Evolutionary conservation across 192 early-diverging fungal genomes (phyloP).

Genomic region (Coemansia sp.): DNA sequence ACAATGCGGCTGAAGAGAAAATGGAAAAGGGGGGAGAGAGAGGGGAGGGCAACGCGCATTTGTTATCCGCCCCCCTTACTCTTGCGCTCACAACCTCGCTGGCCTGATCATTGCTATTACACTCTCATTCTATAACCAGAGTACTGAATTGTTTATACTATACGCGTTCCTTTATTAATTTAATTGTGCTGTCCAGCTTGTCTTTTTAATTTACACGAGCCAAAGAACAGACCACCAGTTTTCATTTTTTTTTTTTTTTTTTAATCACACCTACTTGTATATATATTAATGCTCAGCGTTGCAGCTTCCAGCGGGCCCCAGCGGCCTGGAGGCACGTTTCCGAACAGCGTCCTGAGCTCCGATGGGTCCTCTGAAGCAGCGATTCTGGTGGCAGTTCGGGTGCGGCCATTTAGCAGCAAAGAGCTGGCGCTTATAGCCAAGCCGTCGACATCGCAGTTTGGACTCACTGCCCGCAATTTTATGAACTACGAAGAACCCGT

Average conservation of each 20-base stretch:
- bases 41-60: no score
- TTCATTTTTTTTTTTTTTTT: not conserved
- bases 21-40: no score
- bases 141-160: no score
- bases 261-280: not conserved
- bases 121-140: no score
- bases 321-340: not conserved
- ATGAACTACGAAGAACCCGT: constrained; percentile 35
- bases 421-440: constrained; percentile 49
- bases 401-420: constrained; percentile 56
- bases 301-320: not conserved
- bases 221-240: no score
- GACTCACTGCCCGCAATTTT: constrained; percentile 42
- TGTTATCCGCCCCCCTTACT: no score
- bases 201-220: no score
- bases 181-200: not conserved
- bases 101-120: no score
- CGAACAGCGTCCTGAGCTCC: not conserved
- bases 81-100: no score
- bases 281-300: constrained; percentile 7
- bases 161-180: no score
- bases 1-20: not conserved
- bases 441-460: constrained; percentile 40
- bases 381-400: constrained; percentile 53
- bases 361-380: constrained; percentile 30